A percentile compares a stretch with the other conserved stretches of the same genome.
Conservation (phyloP, 331 rosid species). For the Phaseolus coccineus region DNA sequence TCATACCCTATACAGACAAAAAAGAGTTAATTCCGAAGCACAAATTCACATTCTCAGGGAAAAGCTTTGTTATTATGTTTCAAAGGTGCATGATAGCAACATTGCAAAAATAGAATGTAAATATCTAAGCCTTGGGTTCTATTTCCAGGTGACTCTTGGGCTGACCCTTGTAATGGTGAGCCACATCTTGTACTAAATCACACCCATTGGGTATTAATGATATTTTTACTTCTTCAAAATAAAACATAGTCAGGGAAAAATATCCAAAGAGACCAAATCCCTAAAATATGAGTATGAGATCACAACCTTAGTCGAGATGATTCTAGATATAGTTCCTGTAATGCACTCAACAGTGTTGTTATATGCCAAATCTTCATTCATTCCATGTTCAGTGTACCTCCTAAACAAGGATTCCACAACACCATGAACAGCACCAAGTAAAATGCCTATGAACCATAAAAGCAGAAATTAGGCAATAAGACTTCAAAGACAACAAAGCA, state of each 20-base stretch:
- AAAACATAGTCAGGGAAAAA: not conserved
- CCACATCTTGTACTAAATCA: too few species aligned
- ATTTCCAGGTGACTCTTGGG: too few species aligned
- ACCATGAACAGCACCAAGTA: slow-evolving; percentile 99
- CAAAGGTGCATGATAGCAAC: too few species aligned
- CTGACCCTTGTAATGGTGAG: too few species aligned
- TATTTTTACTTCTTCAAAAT: too few species aligned
- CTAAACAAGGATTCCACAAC: slow-evolving; percentile 92
- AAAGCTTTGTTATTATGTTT: not conserved
- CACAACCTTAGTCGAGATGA: slow-evolving; percentile 84
- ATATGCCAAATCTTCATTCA: slow-evolving; percentile 89
- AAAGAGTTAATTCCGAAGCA: not conserved
- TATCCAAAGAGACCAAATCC: not conserved
- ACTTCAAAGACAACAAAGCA: not conserved
- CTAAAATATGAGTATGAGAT: slow-evolving; percentile 28
- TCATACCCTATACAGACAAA: slow-evolving; percentile 70
- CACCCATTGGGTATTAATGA: too few species aligned
- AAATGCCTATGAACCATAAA: slow-evolving; percentile 69
- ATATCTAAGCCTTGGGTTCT: too few species aligned
- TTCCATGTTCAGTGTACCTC: slow-evolving; percentile 90
- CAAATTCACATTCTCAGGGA: not conserved
- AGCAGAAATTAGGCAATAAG: slow-evolving; percentile 36
- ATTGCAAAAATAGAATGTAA: too few species aligned
- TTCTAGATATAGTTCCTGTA: slow-evolving; percentile 85
- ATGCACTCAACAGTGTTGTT: slow-evolving; percentile 93